These are phyloP conservation scores for Globisporangium spinosum DNA, from an alignment of 352 stramenopile species.

Conservation along the genomic window DNA sequence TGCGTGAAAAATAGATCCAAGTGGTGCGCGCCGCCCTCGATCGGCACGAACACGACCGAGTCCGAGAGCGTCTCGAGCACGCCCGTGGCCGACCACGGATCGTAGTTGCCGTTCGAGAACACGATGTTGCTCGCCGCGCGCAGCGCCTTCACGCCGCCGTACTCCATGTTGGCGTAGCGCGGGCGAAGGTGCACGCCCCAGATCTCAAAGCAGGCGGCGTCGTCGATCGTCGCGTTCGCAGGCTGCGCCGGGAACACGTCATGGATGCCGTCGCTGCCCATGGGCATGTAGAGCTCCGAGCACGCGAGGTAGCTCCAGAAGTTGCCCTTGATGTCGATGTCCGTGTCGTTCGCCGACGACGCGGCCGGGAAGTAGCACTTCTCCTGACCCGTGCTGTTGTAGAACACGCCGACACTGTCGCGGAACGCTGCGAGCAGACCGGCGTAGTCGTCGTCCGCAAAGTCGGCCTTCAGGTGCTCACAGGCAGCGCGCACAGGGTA, in stretches of 20 bases:
- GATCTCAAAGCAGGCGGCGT: constrained; percentile 48
- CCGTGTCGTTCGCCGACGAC: constrained; percentile 34
- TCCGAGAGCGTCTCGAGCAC: constrained; percentile 68
- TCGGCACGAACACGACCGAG: constrained; percentile 60
- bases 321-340: constrained; percentile 23
- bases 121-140: constrained; percentile 89
- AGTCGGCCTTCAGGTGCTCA: constrained; percentile 23
- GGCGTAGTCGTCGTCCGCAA: constrained; percentile 14
- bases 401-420: constrained; percentile 42
- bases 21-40: constrained; percentile 83
- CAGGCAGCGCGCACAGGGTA: constrained; percentile 43
- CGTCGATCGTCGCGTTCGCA: constrained; percentile 59
- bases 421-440: constrained; percentile 31
- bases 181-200: constrained; percentile 66
- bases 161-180: constrained; percentile 65
- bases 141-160: constrained; percentile 63
- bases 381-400: constrained; percentile 38
- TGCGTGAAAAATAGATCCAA: constrained; percentile 91
- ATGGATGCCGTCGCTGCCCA: constrained; percentile 48
- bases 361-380: constrained; percentile 82
- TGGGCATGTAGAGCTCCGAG: constrained; percentile 70
- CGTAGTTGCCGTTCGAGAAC: constrained; percentile 92
- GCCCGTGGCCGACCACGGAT: constrained; percentile 90
- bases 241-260: constrained; percentile 86
- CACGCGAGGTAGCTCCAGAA: constrained; percentile 81